phyloP scores from a whole-genome alignment of 306 rosid species.

The Sesbania bispinosa region DNA sequence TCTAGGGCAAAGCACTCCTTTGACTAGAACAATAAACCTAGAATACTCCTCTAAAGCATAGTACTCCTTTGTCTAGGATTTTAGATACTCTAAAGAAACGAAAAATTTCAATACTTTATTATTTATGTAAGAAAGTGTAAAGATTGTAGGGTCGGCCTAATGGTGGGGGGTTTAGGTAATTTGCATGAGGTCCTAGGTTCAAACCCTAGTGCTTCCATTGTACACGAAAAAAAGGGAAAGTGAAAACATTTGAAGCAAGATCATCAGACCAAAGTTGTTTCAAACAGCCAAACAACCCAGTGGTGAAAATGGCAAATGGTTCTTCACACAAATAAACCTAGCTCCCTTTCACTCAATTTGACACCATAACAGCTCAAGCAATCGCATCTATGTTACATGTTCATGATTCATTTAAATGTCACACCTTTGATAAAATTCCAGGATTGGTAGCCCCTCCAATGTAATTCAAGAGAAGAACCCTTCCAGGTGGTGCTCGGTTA shows the following conservation, averaged over 20 bases:
- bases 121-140: neutral
- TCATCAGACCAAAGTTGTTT: neutral
- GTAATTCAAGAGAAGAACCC: constrained; percentile 90
- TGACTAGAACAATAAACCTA: neutral
- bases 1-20: neutral
- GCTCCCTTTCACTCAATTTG: neutral
- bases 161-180: no score
- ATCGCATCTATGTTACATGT: constrained; percentile 19
- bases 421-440: constrained; percentile 77
- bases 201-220: no score
- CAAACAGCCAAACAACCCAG: constrained; percentile 5
- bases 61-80: neutral
- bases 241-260: constrained; percentile 28
- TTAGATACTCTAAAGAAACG: neutral
- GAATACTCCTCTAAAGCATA: neutral
- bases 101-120: neutral
- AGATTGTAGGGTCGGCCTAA: no score
- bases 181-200: no score
- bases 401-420: constrained; percentile 23
- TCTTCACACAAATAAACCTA: neutral
- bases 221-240: no score
- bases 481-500: constrained; percentile 88
- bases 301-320: constrained; percentile 7
- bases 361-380: constrained; percentile 17
- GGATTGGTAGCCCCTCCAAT: constrained; percentile 97